Evolutionary conservation across 352 stramenopile species (phyloP).

Genomic region (Pythium chondricola): DNA sequence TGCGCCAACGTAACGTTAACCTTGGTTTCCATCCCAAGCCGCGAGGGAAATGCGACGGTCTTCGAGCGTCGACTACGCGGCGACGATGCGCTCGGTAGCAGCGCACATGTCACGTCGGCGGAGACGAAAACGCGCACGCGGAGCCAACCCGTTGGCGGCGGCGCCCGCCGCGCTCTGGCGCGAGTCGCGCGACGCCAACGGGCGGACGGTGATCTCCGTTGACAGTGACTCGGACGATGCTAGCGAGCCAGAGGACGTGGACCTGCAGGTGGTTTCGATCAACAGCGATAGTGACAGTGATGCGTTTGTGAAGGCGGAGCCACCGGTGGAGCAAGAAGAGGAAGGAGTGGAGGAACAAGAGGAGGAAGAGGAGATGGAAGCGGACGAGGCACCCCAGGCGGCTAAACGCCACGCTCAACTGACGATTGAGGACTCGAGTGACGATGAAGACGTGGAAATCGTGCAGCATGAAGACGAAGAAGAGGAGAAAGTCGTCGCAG

Average conservation of each 20-base stretch:
- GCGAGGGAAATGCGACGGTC: slow-evolving; percentile 7
- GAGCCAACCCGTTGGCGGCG: slow-evolving; percentile 61
- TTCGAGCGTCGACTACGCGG: neutral
- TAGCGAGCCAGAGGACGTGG: neutral
- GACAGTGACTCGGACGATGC: slow-evolving; percentile 10
- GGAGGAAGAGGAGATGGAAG: no score
- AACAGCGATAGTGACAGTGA: slow-evolving; percentile 20
- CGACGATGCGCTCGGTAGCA: no score
- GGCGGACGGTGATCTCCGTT: slow-evolving; percentile 46
- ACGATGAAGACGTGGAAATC: slow-evolving; percentile 3
- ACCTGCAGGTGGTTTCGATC: slow-evolving; percentile 9
- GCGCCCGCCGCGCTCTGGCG: slow-evolving; percentile 59
- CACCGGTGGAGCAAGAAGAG: no score
- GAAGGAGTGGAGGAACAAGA: neutral
- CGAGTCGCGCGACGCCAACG: slow-evolving; percentile 40
- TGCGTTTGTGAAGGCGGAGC: neutral
- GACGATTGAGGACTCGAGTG: no score
- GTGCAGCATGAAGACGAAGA: slow-evolving; percentile 6
- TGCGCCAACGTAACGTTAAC: neutral
- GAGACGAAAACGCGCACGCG: slow-evolving; percentile 52
- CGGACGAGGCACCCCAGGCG: no score
- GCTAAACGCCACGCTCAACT: no score
- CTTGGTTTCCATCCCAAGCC: neutral
- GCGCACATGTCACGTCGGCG: slow-evolving; percentile 17
- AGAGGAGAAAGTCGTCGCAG: neutral